These are phyloP conservation scores for Penicillium cosmopolitanum DNA, from an alignment of 495 filamentous ascomycete species.

Conservation along the genomic window DNA sequence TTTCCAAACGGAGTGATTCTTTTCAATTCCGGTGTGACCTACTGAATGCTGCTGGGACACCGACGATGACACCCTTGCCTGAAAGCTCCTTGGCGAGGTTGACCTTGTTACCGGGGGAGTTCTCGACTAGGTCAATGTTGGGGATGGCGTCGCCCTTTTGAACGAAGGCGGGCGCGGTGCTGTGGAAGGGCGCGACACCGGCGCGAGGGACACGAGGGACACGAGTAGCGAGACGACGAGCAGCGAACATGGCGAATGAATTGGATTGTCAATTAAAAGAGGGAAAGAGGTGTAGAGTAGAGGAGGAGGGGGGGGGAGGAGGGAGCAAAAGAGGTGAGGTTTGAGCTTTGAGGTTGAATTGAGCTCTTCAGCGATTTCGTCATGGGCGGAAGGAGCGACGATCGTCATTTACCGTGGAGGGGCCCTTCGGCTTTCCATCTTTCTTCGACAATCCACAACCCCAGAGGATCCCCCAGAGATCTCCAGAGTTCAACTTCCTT, in stretches of 20 bases:
- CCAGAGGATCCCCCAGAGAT: neutral
- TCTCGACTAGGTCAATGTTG: conserved; percentile 59
- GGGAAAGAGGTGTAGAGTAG: neutral
- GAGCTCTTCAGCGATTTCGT: conserved; percentile 6
- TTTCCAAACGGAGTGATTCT: conserved; percentile 4
- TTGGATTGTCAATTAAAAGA: conserved; percentile 3
- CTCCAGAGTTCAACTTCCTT: too few relatives aligned
- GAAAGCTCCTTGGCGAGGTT: conserved; percentile 77
- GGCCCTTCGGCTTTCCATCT: neutral
- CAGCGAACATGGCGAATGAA: conserved; percentile 43
- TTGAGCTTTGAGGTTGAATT: conserved; percentile 1
- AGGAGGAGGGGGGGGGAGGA: neutral
- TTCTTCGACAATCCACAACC: neutral
- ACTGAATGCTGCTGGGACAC: conserved; percentile 90
- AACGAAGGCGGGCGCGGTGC: conserved; percentile 56
- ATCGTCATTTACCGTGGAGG: neutral
- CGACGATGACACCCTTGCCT: conserved; percentile 79
- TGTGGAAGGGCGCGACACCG: conserved; percentile 52
- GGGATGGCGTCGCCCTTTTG: conserved; percentile 67
- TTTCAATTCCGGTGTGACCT: conserved; percentile 29
- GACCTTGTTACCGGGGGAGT: conserved; percentile 78
- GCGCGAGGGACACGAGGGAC: conserved; percentile 44
- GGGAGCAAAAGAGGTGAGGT: neutral
- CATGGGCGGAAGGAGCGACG: conserved; percentile 4
- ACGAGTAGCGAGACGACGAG: conserved; percentile 43